Conservation (phyloP, 179 eudicot species). For the Nepenthes alata region DNA sequence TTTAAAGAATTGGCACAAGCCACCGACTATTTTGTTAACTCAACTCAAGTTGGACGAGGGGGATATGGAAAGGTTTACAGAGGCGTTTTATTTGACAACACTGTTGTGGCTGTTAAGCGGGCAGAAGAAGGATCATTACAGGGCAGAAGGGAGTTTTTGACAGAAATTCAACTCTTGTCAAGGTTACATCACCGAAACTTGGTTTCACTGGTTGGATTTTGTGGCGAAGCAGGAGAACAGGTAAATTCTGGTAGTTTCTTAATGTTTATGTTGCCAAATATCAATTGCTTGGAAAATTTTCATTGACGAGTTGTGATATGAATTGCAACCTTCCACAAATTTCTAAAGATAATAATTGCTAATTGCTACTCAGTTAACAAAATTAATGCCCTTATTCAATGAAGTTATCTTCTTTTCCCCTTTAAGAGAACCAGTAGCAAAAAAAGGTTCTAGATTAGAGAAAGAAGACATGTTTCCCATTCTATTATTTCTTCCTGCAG, state of each 20-base stretch:
- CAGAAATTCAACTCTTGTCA: conserved; percentile 62
- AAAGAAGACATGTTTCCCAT: too few relatives aligned
- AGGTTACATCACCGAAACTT: conserved; percentile 69
- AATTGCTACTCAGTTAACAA: too few relatives aligned
- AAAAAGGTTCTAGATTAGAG: too few relatives aligned
- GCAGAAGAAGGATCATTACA: conserved; percentile 72
- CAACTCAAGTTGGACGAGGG: conserved; percentile 62
- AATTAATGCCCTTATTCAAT: too few relatives aligned
- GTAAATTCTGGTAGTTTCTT: conserved; percentile 15
- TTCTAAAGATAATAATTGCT: too few relatives aligned
- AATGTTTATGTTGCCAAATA: not conserved
- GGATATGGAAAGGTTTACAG: conserved; percentile 72
- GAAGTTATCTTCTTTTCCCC: too few relatives aligned
- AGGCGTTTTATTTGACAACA: conserved; percentile 41
- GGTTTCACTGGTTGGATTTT: conserved; percentile 63
- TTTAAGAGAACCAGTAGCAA: too few relatives aligned
- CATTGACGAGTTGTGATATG: not conserved
- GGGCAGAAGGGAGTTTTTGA: conserved; percentile 62
- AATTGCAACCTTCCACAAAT: not conserved
- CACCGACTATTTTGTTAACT: conserved; percentile 32
- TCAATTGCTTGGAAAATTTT: not conserved
- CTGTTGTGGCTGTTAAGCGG: conserved; percentile 60
- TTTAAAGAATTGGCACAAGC: conserved; percentile 53
- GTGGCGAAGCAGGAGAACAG: conserved; percentile 66
- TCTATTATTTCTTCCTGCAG: too few relatives aligned